phyloP scores from a whole-genome alignment of 1,284 basidiomycete species.

The Athelia sp. region DNA sequence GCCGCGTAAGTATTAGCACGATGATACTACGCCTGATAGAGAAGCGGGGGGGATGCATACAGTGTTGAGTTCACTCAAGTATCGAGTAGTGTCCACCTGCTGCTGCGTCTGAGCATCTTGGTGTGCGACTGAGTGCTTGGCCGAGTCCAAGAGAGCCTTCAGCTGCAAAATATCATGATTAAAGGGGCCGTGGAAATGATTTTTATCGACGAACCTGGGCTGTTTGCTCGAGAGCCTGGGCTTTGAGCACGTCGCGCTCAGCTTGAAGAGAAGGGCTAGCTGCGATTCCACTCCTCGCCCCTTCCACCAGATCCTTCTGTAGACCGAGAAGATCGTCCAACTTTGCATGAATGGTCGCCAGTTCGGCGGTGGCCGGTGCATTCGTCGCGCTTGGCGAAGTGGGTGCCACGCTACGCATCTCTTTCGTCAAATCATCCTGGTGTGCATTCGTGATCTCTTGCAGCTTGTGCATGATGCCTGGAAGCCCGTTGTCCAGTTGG shows the following conservation, averaged over 20 bases:
- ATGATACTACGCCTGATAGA: background rate
- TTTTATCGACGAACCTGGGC: conserved; percentile 16
- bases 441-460: conserved; percentile 2
- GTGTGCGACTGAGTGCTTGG: conserved; percentile 42
- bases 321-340: background rate
- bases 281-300: background rate
- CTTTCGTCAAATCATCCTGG: background rate
- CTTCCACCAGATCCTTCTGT: background rate
- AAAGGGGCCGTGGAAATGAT: background rate
- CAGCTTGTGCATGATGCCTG: conserved; percentile 20
- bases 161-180: conserved; percentile 23
- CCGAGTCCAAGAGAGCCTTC: conserved; percentile 36
- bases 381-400: background rate
- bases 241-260: background rate
- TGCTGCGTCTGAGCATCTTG: conserved; percentile 47
- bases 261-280: background rate
- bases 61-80: conserved; percentile 68
- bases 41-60: conserved; percentile 31
- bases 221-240: conserved; percentile 4
- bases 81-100: conserved; percentile 66
- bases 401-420: background rate
- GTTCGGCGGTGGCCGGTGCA: background rate
- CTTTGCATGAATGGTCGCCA: background rate
- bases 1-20: background rate
- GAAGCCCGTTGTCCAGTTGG: conserved; percentile 12